phyloP scores from a whole-genome alignment of 169 alveolate species.

The Fabrea salina region DNA sequence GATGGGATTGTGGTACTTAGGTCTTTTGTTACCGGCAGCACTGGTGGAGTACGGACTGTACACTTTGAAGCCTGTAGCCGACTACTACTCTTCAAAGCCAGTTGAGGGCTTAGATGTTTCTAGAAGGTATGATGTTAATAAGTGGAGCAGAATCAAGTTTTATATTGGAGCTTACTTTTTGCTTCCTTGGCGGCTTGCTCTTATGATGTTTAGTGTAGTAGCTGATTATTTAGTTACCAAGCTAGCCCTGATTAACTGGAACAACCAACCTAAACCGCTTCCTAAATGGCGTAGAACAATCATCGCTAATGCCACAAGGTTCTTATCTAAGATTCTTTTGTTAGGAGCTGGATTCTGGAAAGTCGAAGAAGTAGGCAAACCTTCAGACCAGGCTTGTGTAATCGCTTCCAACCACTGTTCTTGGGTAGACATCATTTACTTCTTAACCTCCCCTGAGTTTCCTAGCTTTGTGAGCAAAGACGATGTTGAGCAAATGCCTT shows the following conservation, averaged over 20 bases:
- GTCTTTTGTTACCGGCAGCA: no score
- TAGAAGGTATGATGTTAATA: neutral
- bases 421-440: conserved; percentile 21
- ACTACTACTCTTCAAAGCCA: neutral
- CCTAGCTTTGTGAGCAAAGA: conserved; percentile 44
- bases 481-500: conserved; percentile 35
- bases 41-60: no score
- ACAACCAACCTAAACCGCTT: neutral
- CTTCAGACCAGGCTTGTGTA: neutral
- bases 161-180: conserved; percentile 1
- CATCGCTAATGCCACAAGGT: neutral
- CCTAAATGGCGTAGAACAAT: neutral
- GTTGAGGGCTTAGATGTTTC: neutral
- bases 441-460: neutral
- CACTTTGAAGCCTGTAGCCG: neutral
- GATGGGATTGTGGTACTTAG: no score
- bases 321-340: neutral
- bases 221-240: neutral
- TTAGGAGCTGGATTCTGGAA: neutral
- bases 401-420: conserved; percentile 17
- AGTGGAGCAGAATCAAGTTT: neutral
- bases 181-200: neutral
- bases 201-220: neutral
- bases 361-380: neutral
- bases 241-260: neutral